phyloP scores from a whole-genome alignment of 1,284 basidiomycete species.

The Coniferiporia sulphurascens region DNA sequence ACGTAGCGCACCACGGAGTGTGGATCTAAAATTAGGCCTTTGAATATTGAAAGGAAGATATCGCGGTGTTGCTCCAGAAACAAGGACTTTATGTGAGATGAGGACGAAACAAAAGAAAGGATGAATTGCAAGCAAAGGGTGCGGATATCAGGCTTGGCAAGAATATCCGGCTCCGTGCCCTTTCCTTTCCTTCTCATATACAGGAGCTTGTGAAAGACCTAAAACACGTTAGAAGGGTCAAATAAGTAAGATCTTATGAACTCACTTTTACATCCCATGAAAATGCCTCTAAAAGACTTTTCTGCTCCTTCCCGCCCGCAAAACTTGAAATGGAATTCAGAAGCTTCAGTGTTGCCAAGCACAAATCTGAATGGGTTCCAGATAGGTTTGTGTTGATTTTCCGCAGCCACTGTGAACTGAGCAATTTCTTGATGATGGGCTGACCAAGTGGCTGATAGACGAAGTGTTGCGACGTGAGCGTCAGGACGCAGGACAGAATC shows the following conservation, averaged over 20 bases:
- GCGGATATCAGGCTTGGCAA: constrained; percentile 53
- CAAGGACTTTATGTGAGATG: constrained; percentile 47
- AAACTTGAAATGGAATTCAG: constrained; percentile 56
- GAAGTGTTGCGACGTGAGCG: constrained; percentile 59
- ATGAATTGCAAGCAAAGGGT: constrained; percentile 64
- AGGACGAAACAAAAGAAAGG: constrained; percentile 59
- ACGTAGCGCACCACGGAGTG: constrained; percentile 51
- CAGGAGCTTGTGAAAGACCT: constrained; percentile 64
- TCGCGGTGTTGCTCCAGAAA: constrained; percentile 69
- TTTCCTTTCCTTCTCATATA: constrained; percentile 62
- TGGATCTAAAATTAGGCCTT: constrained; percentile 59
- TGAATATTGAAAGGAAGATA: constrained; percentile 59
- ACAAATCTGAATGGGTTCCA: constrained; percentile 55
- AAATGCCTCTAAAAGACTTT: constrained; percentile 56
- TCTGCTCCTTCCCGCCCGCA: constrained; percentile 59
- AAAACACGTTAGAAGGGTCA: constrained; percentile 8
- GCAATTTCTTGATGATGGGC: constrained; percentile 52
- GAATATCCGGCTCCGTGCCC: constrained; percentile 34
- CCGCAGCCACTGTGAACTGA: constrained; percentile 49
- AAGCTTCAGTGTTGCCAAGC: constrained; percentile 60
- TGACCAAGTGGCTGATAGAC: constrained; percentile 55
- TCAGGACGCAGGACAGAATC: constrained; percentile 50
- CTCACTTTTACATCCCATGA: constrained; percentile 72
- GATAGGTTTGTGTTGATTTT: constrained; percentile 55
- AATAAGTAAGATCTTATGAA: constrained; percentile 14